phyloP scores from a whole-genome alignment of 2,329 filamentous ascomycete species.

The Nemania sp. region DNA sequence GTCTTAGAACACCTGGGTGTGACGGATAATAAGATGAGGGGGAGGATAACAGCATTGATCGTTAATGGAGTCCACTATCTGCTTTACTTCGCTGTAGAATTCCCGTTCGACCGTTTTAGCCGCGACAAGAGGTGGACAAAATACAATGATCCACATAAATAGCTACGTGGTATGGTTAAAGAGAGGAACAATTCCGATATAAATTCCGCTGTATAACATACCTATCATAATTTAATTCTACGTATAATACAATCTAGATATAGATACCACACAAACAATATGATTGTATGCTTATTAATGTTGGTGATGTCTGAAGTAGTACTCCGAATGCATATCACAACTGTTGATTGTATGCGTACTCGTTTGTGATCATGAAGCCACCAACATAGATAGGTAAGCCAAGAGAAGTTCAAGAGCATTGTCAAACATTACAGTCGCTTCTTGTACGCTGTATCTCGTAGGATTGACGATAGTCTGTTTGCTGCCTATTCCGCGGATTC shows the following conservation, averaged over 20 bases:
- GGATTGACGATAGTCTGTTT: conserved; percentile 2
- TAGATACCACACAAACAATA: not conserved
- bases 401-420: not conserved
- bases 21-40: not conserved
- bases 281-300: not conserved
- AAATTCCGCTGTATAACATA: not conserved
- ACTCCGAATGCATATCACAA: not conserved
- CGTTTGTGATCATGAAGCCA: not conserved
- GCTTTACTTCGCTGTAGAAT: not conserved
- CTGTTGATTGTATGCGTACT: not conserved
- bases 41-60: not conserved
- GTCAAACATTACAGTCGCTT: not conserved
- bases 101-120: not conserved
- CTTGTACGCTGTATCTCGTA: not conserved
- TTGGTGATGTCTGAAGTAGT: not conserved
- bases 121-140: not conserved
- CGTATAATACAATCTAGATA: not conserved
- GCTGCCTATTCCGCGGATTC: conserved; percentile 6
- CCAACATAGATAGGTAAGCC: not conserved
- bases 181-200: not conserved
- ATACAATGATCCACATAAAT: not conserved
- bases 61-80: not conserved
- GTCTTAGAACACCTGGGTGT: not conserved
- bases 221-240: not conserved
- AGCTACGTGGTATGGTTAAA: not conserved